Percentiles rank a stretch among this genome's conserved stretches.
Evolutionary conservation across 2,329 filamentous ascomycete species (phyloP).

Genomic region (Ceratocystis papillata): DNA sequence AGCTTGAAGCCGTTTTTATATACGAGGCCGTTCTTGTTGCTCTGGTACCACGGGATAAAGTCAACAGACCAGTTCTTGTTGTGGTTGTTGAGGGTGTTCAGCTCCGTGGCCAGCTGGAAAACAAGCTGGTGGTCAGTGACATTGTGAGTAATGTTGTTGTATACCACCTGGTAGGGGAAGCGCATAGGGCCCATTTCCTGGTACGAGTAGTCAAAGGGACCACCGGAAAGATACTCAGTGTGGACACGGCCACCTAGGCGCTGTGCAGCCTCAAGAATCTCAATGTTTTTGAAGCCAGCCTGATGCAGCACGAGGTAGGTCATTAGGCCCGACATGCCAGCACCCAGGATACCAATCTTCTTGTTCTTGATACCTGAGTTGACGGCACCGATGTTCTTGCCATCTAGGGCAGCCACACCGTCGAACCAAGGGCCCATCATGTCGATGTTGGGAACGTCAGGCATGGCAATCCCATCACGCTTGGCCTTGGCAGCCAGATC

Average conservation of each 20-base stretch:
- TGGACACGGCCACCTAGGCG: conserved; percentile 54
- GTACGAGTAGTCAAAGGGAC: conserved; percentile 53
- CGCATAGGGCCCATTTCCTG: conserved; percentile 58
- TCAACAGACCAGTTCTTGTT: conserved; percentile 41
- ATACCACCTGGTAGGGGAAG: conserved; percentile 45
- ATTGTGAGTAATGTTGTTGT: conserved; percentile 46
- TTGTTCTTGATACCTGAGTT: conserved; percentile 48
- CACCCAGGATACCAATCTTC: conserved; percentile 52
- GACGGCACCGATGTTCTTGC: conserved; percentile 34
- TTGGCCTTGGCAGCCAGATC: conserved; percentile 26
- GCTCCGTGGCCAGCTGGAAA: conserved; percentile 49
- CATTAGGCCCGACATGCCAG: conserved; percentile 55
- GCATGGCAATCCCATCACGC: conserved; percentile 36
- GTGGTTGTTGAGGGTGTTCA: conserved; percentile 51
- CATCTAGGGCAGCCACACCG: conserved; percentile 47
- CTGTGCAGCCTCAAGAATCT: conserved; percentile 50
- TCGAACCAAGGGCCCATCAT: conserved; percentile 50
- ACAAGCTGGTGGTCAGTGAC: conserved; percentile 55
- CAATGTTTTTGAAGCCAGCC: conserved; percentile 48
- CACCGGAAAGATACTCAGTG: conserved; percentile 52
- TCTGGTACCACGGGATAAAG: conserved; percentile 53
- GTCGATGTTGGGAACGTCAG: conserved; percentile 32
- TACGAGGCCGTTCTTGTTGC: conserved; percentile 42
- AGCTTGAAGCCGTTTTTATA: conserved; percentile 39
- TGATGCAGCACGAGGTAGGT: conserved; percentile 42